Base-by-base conservation (phyloP, 441 rosid species). In the Euphorbia schlechtendalii region DNA sequence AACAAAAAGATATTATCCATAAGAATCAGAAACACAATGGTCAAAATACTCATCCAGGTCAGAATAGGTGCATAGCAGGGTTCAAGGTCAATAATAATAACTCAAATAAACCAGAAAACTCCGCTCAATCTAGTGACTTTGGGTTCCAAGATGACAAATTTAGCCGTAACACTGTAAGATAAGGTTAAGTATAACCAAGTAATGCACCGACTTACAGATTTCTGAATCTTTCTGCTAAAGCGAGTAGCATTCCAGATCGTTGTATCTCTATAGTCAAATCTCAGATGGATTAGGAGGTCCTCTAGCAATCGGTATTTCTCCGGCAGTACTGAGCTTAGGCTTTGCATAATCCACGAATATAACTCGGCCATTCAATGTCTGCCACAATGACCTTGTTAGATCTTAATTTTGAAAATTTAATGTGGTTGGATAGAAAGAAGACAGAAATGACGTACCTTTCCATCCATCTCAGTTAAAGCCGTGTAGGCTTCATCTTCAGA, bases 281-380 rank as follows among this genome's bases (percentile, higher is more conserved):
- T 52, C 52, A 46, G 71, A 67, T 24, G 78, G 74, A 57, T 76
- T 74, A 24, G 98, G 98, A 59, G 98, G 95, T 71, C 97, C 97
- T 71, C 96, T 84, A 34, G 96, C 98, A 65, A 87, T 80, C 22
- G 86, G 91, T 70, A 77, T 65, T 66, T 82, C 84, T 10, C 75
- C 76, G 38, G 66, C 71, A 55, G 21, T 56, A 32, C 58, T 63
- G 34, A 61, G 43, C 58, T 69, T 81, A 25, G 82, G 81, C 75
- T 86, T 92, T 18, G 96, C 98, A 52, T 78, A 83, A 68, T 80
- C 90, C 78, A 92, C 96, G 49, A 65, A 84, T 66, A 89, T 73
- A 22, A 77, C 84, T 38, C 96, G 89, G 0, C 94, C 96, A 65
- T 84, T 77, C 78, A 92, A 51, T 28, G 68, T 72, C 96, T 90